Percentiles rank a stretch among this genome's conserved stretches.
Evolutionary conservation across 371 early-diverging fungal species (phyloP).

Genomic region (Mucor velutinosus): DNA sequence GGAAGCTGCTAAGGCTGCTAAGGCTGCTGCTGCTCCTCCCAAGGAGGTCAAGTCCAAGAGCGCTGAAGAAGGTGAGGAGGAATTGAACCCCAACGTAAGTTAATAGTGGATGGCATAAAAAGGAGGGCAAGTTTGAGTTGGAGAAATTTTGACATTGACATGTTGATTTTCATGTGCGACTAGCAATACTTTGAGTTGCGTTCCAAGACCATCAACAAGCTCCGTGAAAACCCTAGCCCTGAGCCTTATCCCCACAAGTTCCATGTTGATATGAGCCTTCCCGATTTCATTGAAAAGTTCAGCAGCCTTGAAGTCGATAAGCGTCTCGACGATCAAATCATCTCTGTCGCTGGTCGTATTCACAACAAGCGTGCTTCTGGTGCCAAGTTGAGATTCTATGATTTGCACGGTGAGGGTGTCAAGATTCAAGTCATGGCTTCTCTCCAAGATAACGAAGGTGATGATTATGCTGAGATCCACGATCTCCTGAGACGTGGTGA

Average conservation of each 20-base stretch:
- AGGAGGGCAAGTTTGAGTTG: neutral
- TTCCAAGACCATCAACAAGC: slow-evolving; percentile 79
- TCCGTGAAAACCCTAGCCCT: slow-evolving; percentile 77
- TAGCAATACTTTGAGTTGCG: slow-evolving; percentile 98
- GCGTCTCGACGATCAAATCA: slow-evolving; percentile 67
- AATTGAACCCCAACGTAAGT: slow-evolving; percentile 82
- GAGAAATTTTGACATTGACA: neutral
- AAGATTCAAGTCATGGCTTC: slow-evolving; percentile 96
- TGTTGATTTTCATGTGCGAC: neutral
- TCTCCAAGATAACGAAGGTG: slow-evolving; percentile 76
- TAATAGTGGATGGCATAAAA: neutral
- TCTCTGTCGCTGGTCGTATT: slow-evolving; percentile 87
- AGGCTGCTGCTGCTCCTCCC: slow-evolving; percentile 62
- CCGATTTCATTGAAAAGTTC: slow-evolving; percentile 88
- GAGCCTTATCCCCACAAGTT: slow-evolving; percentile 98
- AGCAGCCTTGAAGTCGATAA: slow-evolving; percentile 71
- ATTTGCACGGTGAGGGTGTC: slow-evolving; percentile 91
- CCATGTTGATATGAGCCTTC: slow-evolving; percentile 83
- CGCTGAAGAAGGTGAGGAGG: slow-evolving; percentile 78
- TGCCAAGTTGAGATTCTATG: slow-evolving; percentile 94
- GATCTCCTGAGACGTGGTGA: slow-evolving; percentile 95
- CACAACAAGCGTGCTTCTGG: slow-evolving; percentile 89
- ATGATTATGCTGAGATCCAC: slow-evolving; percentile 80
- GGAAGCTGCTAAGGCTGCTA: slow-evolving; percentile 78
- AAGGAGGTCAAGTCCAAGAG: slow-evolving; percentile 57